Evolutionary conservation across 805 yeast genomes (phyloP).

Genomic region (Kodamaea kakaduensis): DNA sequence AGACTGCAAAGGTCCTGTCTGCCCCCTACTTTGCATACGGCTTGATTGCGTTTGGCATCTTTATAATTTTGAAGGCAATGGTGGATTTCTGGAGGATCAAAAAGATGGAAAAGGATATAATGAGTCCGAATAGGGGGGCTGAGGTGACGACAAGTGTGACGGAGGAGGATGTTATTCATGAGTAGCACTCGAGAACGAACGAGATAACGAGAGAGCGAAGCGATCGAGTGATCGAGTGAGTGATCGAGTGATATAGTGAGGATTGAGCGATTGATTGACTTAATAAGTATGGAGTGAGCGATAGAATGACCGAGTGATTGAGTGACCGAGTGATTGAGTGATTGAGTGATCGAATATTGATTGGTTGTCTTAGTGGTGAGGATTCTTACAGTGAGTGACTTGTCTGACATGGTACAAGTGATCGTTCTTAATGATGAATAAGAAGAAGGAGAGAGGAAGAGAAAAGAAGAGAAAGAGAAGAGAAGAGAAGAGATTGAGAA

Average conservation of each 20-base stretch:
- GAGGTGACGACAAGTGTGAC: constrained; percentile 9
- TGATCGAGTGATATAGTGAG: neutral
- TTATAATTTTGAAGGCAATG: constrained; percentile 63
- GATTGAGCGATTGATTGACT: neutral
- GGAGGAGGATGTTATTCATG: constrained; percentile 4
- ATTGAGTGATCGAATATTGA: too few relatives aligned
- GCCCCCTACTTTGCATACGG: constrained; percentile 58
- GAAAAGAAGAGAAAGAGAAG: neutral
- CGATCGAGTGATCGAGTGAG: neutral
- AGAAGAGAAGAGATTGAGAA: neutral
- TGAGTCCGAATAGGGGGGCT: constrained; percentile 27
- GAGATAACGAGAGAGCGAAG: neutral
- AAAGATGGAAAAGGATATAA: constrained; percentile 63
- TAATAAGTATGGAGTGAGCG: too few relatives aligned
- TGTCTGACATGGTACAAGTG: too few relatives aligned
- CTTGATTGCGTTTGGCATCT: constrained; percentile 63
- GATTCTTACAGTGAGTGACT: too few relatives aligned
- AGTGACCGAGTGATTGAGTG: too few relatives aligned
- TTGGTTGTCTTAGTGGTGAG: too few relatives aligned
- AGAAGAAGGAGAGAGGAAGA: neutral
- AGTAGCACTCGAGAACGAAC: neutral
- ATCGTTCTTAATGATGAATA: too few relatives aligned
- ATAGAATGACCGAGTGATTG: too few relatives aligned
- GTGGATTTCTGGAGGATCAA: constrained; percentile 72
- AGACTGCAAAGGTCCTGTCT: constrained; percentile 48